A percentile compares a stretch with the other conserved stretches of the same genome.
These are phyloP conservation scores for Zygosaccharomyces bailii DNA, from an alignment of 805 yeast genomes.

Conservation along the genomic window DNA sequence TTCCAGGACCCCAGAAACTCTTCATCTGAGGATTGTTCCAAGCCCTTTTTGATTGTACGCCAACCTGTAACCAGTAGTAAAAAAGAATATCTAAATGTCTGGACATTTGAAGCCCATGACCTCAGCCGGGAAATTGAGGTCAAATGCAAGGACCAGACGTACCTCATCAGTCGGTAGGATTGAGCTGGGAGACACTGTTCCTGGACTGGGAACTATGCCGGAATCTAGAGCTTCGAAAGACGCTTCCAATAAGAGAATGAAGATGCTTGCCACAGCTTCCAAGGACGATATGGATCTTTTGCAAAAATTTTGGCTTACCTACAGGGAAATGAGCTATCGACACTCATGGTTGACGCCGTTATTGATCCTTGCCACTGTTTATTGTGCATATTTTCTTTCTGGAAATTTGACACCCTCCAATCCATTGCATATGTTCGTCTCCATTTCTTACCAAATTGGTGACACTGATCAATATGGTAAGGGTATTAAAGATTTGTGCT, in stretches of 20 bases:
- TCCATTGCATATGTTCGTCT: conserved; percentile 58
- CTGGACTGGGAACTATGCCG: conserved; percentile 66
- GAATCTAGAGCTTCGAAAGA: conserved; percentile 42
- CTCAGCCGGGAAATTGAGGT: conserved; percentile 14
- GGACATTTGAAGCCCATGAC: conserved; percentile 14
- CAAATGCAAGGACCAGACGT: conserved; percentile 39
- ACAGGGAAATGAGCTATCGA: conserved; percentile 52
- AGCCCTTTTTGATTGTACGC: background rate
- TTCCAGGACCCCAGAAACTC: too few relatives aligned
- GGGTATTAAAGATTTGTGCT: conserved; percentile 77
- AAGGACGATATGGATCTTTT: conserved; percentile 51
- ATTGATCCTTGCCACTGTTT: conserved; percentile 42
- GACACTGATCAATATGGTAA: conserved; percentile 73
- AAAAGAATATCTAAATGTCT: conserved; percentile 3
- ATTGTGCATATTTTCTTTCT: conserved; percentile 48
- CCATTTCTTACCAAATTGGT: conserved; percentile 60
- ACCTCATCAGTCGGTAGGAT: conserved; percentile 74
- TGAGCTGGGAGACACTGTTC: conserved; percentile 67
- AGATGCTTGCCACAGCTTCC: conserved; percentile 32
- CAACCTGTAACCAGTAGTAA: background rate
- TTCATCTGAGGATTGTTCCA: too few relatives aligned
- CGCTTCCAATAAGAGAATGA: conserved; percentile 38
- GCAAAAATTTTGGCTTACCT: conserved; percentile 53
- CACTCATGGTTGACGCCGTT: conserved; percentile 74
- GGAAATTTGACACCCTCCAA: conserved; percentile 58